Percentiles rank a stretch among this genome's conserved stretches.
phyloP scores from a whole-genome alignment of 352 stramenopile species.

The Blastocystis sp. region DNA sequence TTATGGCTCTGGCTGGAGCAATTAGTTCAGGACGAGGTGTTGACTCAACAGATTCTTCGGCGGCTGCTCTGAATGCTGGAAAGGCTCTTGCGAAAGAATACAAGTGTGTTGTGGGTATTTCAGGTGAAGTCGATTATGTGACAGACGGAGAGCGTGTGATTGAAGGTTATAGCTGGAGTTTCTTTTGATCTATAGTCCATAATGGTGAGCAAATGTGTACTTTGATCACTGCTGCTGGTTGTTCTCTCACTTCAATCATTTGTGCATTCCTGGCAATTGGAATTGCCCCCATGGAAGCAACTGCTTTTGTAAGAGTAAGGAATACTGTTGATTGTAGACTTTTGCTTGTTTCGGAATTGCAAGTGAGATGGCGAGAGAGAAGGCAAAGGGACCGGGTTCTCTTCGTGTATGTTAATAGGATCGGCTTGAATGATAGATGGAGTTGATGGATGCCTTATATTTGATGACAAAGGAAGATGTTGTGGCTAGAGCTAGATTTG shows the following conservation, averaged over 20 bases:
- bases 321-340: slow-evolving; percentile 16
- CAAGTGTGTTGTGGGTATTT: slow-evolving; percentile 50
- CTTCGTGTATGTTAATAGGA: not conserved
- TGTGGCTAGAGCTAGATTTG: slow-evolving; percentile 14
- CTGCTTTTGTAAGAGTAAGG: slow-evolving; percentile 25
- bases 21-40: not conserved
- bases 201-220: slow-evolving; percentile 61
- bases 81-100: slow-evolving; percentile 49
- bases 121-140: slow-evolving; percentile 47
- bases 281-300: slow-evolving; percentile 26
- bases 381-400: slow-evolving; percentile 51
- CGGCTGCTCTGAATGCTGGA: not conserved
- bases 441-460: slow-evolving; percentile 60
- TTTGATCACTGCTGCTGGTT: slow-evolving; percentile 48
- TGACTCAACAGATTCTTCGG: slow-evolving; percentile 55
- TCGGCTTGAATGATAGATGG: slow-evolving; percentile 41
- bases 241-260: slow-evolving; percentile 53
- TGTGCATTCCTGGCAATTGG: slow-evolving; percentile 50
- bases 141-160: slow-evolving; percentile 61
- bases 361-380: slow-evolving; percentile 59
- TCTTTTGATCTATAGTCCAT: slow-evolving; percentile 14
- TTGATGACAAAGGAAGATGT: slow-evolving; percentile 61
- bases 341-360: slow-evolving; percentile 56
- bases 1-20: slow-evolving; percentile 46
- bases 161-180: not conserved